A percentile compares a stretch with the other conserved stretches of the same genome.
Evolutionary conservation across 2,329 filamentous ascomycete genomes (phyloP).

Genomic region (Fusarium sp.): DNA sequence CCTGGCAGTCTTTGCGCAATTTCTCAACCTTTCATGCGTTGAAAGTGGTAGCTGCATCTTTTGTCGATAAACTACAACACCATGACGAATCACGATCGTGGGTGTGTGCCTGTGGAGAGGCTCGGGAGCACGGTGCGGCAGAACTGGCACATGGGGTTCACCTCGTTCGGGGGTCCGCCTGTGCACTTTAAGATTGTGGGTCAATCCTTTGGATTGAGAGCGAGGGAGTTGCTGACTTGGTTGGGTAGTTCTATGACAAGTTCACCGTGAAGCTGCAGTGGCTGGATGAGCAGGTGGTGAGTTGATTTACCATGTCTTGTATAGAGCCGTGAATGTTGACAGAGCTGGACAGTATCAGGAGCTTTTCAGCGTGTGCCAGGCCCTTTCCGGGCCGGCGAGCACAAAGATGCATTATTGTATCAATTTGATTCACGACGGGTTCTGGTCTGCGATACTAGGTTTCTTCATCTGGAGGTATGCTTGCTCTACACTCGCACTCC

Average conservation of each 20-base stretch:
- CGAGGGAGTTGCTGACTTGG: neutral
- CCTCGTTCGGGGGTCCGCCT: slow-evolving; percentile 21
- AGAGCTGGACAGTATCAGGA: slow-evolving; percentile 70
- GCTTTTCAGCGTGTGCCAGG: slow-evolving; percentile 76
- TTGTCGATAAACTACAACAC: neutral
- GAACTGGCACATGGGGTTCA: slow-evolving; percentile 60
- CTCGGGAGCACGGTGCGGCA: slow-evolving; percentile 16
- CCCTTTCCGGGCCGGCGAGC: slow-evolving; percentile 73
- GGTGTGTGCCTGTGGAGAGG: slow-evolving; percentile 13
- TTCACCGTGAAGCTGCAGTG: slow-evolving; percentile 72
- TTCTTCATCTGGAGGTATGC: slow-evolving; percentile 74
- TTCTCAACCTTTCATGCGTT: neutral
- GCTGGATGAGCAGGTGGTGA: slow-evolving; percentile 76
- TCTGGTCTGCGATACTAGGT: slow-evolving; percentile 66
- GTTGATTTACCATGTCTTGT: fast-evolving
- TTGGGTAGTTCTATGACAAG: slow-evolving; percentile 43
- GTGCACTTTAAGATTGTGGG: slow-evolving; percentile 32
- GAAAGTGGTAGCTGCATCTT: neutral
- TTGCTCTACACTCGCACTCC: no score
- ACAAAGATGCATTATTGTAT: slow-evolving; percentile 81
- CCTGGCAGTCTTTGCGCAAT: neutral
- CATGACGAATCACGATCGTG: slow-evolving; percentile 1
- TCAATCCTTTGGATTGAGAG: neutral
- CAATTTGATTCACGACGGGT: slow-evolving; percentile 71
- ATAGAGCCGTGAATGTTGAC: neutral